Base-by-base conservation (phyloP, 345 rosid species). In the Euphorbia lathyris region DNA sequence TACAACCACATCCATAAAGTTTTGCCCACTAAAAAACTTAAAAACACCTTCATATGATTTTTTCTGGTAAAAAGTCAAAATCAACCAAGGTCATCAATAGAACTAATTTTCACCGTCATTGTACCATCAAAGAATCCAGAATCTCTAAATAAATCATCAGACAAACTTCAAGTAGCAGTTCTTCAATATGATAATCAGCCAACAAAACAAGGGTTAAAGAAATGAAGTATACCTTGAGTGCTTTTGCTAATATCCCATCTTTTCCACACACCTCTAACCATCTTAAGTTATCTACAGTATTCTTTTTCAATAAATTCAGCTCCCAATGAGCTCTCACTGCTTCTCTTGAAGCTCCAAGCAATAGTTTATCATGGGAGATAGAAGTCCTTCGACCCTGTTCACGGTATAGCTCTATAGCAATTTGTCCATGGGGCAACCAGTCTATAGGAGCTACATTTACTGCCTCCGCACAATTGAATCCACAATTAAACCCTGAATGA, bases 311-410 rank as follows among this genome's bases (percentile, higher is more conserved):
- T 73, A 96, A 89, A 79, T 83, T 88, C 59, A 96, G 88, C 75
- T 96, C 98, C 98, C 98, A 96, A 38, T 85, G 89, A 52, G 99
- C 99, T 87, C 76, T 92, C 51, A 96, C 99, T 2, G 96, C 97
- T 78, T 92, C 99, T 80, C 99, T 96, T 65, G 99, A 98, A 11
- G 99, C 99, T 70, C 99, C 99, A 73, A 96, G 97, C 89, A 92
- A 81, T 60, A 90, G 68, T 82, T 89, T 96, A 80, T 96, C 99
- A 80, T 96, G 97, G 50, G 99, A 96, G 66, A 96, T 86, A 67
- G 99, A 96, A 72, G 99, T 96, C 78, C 86, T 92, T 59, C 99
- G 82, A 73, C 95, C 86, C 82, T 96, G 99, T 55, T 86, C 87
- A 38, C 92, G 79, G 76, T 96, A 96, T 61, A 89, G 81, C 81